A percentile compares a stretch with the other conserved stretches of the same genome.
Evolutionary conservation across 2,329 filamentous ascomycete species (phyloP).

Genomic region (Aspergillus melleus): DNA sequence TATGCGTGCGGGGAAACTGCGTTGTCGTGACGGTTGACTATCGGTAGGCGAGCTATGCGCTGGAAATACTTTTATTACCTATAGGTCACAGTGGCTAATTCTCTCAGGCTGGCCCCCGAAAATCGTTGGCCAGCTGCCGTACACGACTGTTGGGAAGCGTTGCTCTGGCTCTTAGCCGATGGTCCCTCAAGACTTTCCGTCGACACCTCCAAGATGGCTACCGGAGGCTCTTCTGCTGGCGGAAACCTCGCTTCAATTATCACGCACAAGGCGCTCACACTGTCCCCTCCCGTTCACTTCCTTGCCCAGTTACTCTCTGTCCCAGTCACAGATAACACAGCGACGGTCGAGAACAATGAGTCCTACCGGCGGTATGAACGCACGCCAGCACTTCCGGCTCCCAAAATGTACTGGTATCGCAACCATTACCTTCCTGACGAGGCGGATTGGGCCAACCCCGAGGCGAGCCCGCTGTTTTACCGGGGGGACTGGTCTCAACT

Average conservation of each 20-base stretch:
- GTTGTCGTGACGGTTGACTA: constrained; percentile 60
- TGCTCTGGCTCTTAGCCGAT: constrained; percentile 50
- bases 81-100: constrained; percentile 1
- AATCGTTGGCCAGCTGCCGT: constrained; percentile 58
- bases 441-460: constrained; percentile 49
- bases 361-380: constrained; percentile 55
- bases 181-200: constrained; percentile 40
- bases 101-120: constrained; percentile 55
- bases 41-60: constrained; percentile 38
- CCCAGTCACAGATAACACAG: constrained; percentile 61
- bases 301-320: constrained; percentile 56
- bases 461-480: constrained; percentile 58
- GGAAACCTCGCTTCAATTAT: constrained; percentile 55
- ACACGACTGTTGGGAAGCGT: constrained; percentile 57
- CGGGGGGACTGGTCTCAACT: constrained; percentile 50
- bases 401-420: constrained; percentile 64
- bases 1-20: constrained; percentile 52
- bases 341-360: constrained; percentile 43
- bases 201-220: constrained; percentile 48
- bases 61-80: neutral
- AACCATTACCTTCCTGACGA: constrained; percentile 55
- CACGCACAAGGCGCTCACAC: constrained; percentile 50
- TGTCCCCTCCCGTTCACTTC: constrained; percentile 43
- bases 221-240: constrained; percentile 54
- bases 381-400: constrained; percentile 54